Conservation (phyloP, 805 yeast genomes). For the Scheffersomyces amazonensis region DNA sequence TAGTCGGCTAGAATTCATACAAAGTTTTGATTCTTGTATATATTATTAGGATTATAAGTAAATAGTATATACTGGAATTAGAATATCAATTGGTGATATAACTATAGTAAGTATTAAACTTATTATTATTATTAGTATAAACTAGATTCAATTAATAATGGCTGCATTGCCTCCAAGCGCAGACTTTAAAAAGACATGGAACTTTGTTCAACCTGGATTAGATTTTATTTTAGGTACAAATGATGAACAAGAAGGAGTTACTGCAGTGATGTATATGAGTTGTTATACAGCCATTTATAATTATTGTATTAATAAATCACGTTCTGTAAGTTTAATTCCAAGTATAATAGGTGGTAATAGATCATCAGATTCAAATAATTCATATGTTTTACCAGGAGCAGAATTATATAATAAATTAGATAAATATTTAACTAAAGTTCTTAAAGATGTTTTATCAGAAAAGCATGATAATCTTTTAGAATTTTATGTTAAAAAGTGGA, state of each 20-base stretch:
- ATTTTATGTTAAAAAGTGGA: conserved; percentile 86
- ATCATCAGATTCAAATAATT: conserved; percentile 9
- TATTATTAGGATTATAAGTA: too few species aligned
- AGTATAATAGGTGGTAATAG: conserved; percentile 11
- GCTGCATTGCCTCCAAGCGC: neutral
- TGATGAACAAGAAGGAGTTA: conserved; percentile 63
- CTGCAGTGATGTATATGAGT: conserved; percentile 75
- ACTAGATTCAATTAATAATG: too few species aligned
- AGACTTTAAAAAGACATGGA: conserved; percentile 63
- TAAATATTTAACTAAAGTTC: conserved; percentile 60
- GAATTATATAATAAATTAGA: conserved; percentile 78
- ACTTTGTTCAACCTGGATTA: conserved; percentile 72
- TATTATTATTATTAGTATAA: too few species aligned
- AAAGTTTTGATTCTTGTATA: too few species aligned
- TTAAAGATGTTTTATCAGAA: conserved; percentile 46
- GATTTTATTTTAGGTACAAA: conserved; percentile 67
- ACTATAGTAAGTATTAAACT: too few species aligned
- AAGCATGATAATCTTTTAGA: conserved; percentile 69
- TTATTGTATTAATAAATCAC: conserved; percentile 80
- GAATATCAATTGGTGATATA: too few species aligned
- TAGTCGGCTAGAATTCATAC: too few species aligned
- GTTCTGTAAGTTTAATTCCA: conserved; percentile 22
- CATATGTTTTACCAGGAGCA: conserved; percentile 72
- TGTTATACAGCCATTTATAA: conserved; percentile 91
- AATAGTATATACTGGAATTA: too few species aligned